Conservation (phyloP, 2,329 filamentous ascomycete species). For the Dendrostoma leiphaemia region DNA sequence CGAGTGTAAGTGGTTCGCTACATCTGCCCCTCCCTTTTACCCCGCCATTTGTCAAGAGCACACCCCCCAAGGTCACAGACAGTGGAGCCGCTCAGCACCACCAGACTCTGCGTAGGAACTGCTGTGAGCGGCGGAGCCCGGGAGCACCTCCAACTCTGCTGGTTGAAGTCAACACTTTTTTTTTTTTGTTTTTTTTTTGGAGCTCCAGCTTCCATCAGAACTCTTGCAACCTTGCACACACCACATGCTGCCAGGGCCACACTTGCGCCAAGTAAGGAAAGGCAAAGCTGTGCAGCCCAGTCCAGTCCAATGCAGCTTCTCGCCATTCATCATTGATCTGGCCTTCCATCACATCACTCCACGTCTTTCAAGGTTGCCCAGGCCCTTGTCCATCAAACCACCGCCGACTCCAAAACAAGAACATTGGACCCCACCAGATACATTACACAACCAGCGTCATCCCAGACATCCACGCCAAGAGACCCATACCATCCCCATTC, state of each 20-base stretch:
- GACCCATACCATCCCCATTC: not conserved
- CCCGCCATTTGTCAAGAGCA: not conserved
- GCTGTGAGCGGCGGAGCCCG: too few relatives aligned
- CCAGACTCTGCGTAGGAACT: not conserved
- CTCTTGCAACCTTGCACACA: not conserved
- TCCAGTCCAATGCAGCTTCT: not conserved
- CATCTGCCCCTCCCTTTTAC: not conserved
- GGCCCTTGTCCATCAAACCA: not conserved
- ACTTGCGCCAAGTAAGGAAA: too few relatives aligned
- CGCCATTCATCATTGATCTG: not conserved
- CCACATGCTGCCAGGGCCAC: too few relatives aligned
- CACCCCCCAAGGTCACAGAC: not conserved
- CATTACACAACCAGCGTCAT: constrained; percentile 1
- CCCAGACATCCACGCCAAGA: not conserved
- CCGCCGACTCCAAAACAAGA: not conserved
- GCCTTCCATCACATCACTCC: not conserved
- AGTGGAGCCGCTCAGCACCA: not conserved
- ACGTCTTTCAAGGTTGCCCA: not conserved
- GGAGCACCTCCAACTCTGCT: not conserved
- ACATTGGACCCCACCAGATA: not conserved
- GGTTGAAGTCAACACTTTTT: not conserved
- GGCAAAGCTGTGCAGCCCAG: too few relatives aligned
- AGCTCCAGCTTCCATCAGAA: too few relatives aligned
- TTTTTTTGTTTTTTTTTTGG: too few relatives aligned
- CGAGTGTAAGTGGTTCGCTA: not conserved